Conservation (phyloP, 1,284 basidiomycete genomes). For the Boletus mariae region DNA sequence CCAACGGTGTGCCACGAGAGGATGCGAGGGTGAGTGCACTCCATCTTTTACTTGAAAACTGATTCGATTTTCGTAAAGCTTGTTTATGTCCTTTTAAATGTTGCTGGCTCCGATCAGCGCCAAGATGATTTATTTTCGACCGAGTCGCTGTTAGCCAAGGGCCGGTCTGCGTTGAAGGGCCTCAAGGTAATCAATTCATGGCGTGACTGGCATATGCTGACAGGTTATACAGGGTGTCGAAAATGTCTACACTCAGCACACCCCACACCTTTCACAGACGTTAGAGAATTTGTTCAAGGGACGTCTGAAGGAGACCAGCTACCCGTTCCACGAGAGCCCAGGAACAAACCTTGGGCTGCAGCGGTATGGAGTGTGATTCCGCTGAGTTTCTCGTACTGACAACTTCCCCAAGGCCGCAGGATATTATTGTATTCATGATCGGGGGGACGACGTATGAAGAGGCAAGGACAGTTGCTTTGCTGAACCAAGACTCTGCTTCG, state of each 20-base stretch:
- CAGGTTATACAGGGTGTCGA: slow-evolving; percentile 76
- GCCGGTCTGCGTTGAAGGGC: slow-evolving; percentile 92
- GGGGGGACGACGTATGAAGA: slow-evolving; percentile 95
- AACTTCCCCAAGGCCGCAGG: slow-evolving; percentile 68
- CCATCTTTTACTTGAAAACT: background rate
- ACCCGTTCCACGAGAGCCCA: slow-evolving; percentile 82
- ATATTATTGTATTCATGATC: slow-evolving; percentile 92
- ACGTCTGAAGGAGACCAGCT: slow-evolving; percentile 80
- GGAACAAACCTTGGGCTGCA: slow-evolving; percentile 67
- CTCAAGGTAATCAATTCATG: slow-evolving; percentile 61
- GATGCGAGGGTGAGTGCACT: slow-evolving; percentile 67
- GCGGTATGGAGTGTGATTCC: slow-evolving; percentile 40
- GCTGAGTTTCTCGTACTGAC: slow-evolving; percentile 2
- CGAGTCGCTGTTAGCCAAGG: slow-evolving; percentile 92
- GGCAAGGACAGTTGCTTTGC: slow-evolving; percentile 74
- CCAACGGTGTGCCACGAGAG: slow-evolving; percentile 79
- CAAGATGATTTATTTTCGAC: slow-evolving; percentile 98
- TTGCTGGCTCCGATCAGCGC: slow-evolving; percentile 92
- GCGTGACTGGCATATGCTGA: slow-evolving; percentile 1
- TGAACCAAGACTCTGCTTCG: slow-evolving; percentile 74
- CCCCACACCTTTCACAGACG: slow-evolving; percentile 90
- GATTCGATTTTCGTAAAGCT: slow-evolving; percentile 47
- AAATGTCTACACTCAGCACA: slow-evolving; percentile 98
- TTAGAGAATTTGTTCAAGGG: slow-evolving; percentile 89
- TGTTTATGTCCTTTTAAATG: slow-evolving; percentile 90